Conservation (phyloP, 345 rosid genomes). For the Euclidium syriacum region DNA sequence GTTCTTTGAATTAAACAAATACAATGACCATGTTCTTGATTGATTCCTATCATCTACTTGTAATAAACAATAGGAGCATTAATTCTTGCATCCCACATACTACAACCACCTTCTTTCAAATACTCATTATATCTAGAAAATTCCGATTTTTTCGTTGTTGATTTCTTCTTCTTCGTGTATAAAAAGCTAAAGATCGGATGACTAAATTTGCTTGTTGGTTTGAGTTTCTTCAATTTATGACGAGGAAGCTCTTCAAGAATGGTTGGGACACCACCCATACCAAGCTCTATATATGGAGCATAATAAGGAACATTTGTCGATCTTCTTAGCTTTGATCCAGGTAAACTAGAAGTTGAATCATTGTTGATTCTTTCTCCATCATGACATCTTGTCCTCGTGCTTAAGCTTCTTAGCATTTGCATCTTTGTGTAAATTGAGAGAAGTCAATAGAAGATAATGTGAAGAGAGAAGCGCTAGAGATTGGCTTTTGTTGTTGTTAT, state of each 20-base stretch:
- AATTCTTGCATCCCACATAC: slow-evolving; percentile 49
- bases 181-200: slow-evolving; percentile 31
- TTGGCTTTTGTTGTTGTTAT: slow-evolving; percentile 4
- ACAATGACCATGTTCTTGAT: neutral
- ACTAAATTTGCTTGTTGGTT: slow-evolving; percentile 36
- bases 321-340: slow-evolving; percentile 30
- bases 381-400: slow-evolving; percentile 42
- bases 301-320: slow-evolving; percentile 31
- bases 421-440: no score
- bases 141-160: slow-evolving; percentile 31
- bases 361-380: slow-evolving; percentile 38
- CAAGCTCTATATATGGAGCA: slow-evolving; percentile 28
- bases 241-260: slow-evolving; percentile 30
- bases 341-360: slow-evolving; percentile 31
- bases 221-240: slow-evolving; percentile 27
- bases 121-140: slow-evolving; percentile 35
- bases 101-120: slow-evolving; percentile 41
- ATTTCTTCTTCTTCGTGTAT: slow-evolving; percentile 27
- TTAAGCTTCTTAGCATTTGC: slow-evolving; percentile 60
- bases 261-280: slow-evolving; percentile 16
- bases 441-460: neutral
- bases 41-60: slow-evolving; percentile 22
- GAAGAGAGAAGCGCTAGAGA: neutral
- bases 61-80: slow-evolving; percentile 49
- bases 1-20: neutral